phyloP scores from a whole-genome alignment of 2,329 filamentous ascomycete genomes.

The Biscogniauxia sp. region DNA sequence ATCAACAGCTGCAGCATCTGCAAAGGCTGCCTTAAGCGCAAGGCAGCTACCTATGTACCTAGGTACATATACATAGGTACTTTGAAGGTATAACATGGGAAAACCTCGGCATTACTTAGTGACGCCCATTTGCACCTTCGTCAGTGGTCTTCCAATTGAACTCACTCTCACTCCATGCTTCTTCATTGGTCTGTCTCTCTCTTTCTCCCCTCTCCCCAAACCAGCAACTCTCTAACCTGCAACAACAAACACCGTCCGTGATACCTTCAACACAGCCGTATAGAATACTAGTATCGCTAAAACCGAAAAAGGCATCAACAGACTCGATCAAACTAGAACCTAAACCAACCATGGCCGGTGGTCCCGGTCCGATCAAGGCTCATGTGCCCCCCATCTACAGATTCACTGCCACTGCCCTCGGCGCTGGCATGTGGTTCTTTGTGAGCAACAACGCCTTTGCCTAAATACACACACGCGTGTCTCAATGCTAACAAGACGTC shows the following conservation, averaged over 20 bases:
- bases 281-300: too few species aligned
- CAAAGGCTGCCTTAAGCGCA: neutral
- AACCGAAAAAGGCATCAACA: conserved; percentile 1
- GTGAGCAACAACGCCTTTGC: conserved; percentile 52
- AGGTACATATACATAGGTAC: too few species aligned
- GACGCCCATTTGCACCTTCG: too few species aligned
- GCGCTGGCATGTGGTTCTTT: conserved; percentile 99
- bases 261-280: too few species aligned
- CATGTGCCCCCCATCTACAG: conserved; percentile 67
- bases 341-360: conserved; percentile 35
- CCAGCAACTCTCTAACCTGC: too few species aligned
- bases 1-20: neutral
- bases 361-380: conserved; percentile 34
- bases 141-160: too few species aligned
- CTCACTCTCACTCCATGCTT: neutral
- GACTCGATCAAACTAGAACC: neutral
- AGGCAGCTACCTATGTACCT: neutral
- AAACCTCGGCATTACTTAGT: too few species aligned
- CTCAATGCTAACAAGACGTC: conserved; percentile 11
- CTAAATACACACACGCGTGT: neutral
- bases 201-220: too few species aligned
- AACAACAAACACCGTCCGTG: too few species aligned
- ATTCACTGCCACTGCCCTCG: conserved; percentile 80
- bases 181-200: neutral
- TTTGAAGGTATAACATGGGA: too few species aligned